phyloP scores from a whole-genome alignment of 2,329 filamentous ascomycete species.

The Pseudocercospora crystallina region DNA sequence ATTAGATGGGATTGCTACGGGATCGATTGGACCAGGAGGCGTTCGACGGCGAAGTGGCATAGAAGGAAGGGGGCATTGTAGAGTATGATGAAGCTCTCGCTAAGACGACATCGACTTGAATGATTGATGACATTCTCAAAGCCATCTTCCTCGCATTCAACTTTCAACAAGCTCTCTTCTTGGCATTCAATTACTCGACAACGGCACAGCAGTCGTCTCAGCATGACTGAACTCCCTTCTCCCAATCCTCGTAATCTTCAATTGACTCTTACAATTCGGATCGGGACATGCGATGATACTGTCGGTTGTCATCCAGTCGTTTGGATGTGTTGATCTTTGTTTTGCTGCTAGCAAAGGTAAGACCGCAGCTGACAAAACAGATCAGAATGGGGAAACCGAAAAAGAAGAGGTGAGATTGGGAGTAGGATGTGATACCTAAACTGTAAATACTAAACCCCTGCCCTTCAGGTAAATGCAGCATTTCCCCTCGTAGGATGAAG shows the following conservation, averaged over 20 bases:
- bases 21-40: no score
- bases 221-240: constrained; percentile 20
- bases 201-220: constrained; percentile 23
- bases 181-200: background rate
- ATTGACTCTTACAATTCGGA: constrained; percentile 20
- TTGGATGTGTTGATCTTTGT: constrained; percentile 18
- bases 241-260: constrained; percentile 17
- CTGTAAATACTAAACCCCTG: constrained; percentile 29
- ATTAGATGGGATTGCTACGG: no score
- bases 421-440: constrained; percentile 12
- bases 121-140: no score
- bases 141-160: no score
- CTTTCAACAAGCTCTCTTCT: no score
- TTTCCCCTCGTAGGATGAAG: constrained; percentile 25
- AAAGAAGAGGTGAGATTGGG: background rate
- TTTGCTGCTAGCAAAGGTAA: constrained; percentile 25
- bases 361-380: constrained; percentile 16
- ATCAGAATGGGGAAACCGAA: background rate
- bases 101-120: no score
- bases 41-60: no score
- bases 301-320: constrained; percentile 27
- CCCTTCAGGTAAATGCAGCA: constrained; percentile 22
- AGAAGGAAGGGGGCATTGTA: no score
- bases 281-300: constrained; percentile 24
- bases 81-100: no score